Conservation (phyloP, 2,329 filamentous ascomycete genomes). For the Fusarium napiforme region DNA sequence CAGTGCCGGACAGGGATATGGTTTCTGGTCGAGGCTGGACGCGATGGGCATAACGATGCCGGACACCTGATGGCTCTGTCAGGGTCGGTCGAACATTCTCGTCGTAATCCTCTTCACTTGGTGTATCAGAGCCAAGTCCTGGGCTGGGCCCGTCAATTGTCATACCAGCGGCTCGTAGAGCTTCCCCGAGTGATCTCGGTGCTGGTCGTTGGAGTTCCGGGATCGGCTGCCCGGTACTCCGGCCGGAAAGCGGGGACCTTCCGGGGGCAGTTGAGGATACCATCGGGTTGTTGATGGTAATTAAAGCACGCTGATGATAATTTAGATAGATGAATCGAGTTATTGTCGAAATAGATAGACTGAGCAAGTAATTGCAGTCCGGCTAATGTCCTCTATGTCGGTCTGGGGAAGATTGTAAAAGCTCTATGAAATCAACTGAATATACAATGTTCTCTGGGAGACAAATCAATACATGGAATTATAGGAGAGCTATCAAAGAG, state of each 20-base stretch:
- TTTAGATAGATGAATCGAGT: neutral
- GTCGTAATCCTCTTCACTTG: conserved; percentile 60
- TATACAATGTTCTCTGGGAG: neutral
- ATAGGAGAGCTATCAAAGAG: neutral
- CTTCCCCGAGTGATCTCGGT: conserved; percentile 44
- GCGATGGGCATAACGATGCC: conserved; percentile 26
- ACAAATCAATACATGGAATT: neutral
- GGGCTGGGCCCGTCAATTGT: conserved; percentile 29
- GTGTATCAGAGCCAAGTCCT: conserved; percentile 52
- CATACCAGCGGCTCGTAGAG: conserved; percentile 42
- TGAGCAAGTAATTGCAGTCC: neutral
- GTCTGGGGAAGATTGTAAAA: neutral
- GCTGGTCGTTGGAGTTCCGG: conserved; percentile 21
- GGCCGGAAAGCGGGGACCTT: conserved; percentile 11
- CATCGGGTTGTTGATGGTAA: conserved; percentile 9
- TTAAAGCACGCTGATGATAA: neutral
- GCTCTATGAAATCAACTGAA: neutral
- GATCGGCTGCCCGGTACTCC: conserved; percentile 7
- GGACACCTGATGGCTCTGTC: conserved; percentile 29
- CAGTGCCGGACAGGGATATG: conserved; percentile 14
- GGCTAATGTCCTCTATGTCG: neutral
- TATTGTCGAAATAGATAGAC: neutral
- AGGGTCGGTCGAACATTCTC: conserved; percentile 48
- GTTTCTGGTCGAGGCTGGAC: conserved; percentile 3
- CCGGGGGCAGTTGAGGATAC: conserved; percentile 4